Conservation (phyloP, 176 grass and related monocot species). For the Rhipidocladum racemiflorum region DNA sequence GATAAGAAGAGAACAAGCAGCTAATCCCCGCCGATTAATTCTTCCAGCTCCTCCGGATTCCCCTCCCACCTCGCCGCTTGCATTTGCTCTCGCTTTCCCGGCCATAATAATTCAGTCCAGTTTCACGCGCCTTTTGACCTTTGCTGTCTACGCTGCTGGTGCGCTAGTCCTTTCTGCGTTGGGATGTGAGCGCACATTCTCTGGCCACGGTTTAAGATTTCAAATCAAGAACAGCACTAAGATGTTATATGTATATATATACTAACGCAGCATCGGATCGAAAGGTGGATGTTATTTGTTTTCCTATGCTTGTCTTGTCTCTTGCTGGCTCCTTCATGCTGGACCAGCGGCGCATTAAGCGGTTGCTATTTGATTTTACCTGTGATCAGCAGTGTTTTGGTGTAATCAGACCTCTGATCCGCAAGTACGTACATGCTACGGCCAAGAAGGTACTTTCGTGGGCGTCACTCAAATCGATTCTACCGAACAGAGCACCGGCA, state of each 20-base stretch:
- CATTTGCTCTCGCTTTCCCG: conserved; percentile 8
- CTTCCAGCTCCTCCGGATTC: conserved; percentile 11
- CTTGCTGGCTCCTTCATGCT: background rate
- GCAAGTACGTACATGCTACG: background rate
- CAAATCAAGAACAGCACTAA: background rate
- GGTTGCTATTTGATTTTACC: background rate
- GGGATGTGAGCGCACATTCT: conserved; percentile 26
- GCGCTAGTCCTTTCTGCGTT: background rate
- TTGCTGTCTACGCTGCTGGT: background rate
- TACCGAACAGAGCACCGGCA: background rate
- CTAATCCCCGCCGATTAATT: background rate
- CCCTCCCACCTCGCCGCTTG: background rate
- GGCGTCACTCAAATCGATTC: background rate
- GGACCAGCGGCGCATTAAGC: background rate
- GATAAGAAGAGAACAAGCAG: conserved; percentile 43
- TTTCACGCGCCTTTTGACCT: background rate
- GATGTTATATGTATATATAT: background rate
- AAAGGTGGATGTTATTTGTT: no score
- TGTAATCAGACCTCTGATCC: no score
- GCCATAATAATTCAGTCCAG: conserved; percentile 12
- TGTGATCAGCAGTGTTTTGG: background rate
- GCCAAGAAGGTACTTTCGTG: background rate
- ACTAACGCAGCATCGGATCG: no score
- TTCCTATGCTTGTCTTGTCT: no score
- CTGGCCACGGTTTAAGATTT: conserved; percentile 19